Percentiles rank a stretch among this genome's conserved stretches.
These are phyloP conservation scores for Tardiomyces digboiensis DNA, from an alignment of 1,139 yeast species.

Conservation along the genomic window DNA sequence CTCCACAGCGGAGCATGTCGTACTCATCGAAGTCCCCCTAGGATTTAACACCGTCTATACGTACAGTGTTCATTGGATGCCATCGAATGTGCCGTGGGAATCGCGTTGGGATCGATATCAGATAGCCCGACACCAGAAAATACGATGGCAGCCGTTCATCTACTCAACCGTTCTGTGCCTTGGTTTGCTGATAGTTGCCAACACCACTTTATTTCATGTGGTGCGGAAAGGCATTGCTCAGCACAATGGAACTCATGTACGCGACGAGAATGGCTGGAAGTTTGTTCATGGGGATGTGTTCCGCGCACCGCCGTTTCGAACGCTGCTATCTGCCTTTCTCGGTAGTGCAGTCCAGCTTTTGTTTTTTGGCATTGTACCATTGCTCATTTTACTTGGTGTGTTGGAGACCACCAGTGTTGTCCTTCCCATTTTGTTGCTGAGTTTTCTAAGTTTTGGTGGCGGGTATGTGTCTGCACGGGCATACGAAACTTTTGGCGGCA, in stretches of 20 bases:
- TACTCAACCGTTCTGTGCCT: slow-evolving; percentile 78
- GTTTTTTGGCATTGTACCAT: too few relatives aligned
- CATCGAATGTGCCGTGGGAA: slow-evolving; percentile 83
- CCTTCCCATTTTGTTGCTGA: too few relatives aligned
- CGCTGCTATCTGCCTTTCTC: slow-evolving; percentile 67
- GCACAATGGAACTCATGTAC: slow-evolving; percentile 82
- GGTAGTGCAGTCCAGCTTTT: slow-evolving; percentile 88
- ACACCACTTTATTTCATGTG: slow-evolving; percentile 71
- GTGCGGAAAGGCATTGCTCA: slow-evolving; percentile 78
- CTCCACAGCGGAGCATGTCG: slow-evolving; percentile 1
- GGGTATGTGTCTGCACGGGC: too few relatives aligned
- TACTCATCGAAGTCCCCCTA: slow-evolving; percentile 18
- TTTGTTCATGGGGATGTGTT: slow-evolving; percentile 93
- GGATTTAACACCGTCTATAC: slow-evolving; percentile 41
- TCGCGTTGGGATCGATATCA: slow-evolving; percentile 98
- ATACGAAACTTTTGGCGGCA: too few relatives aligned
- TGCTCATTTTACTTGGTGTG: too few relatives aligned
- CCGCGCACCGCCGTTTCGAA: slow-evolving; percentile 65
- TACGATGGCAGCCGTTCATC: slow-evolving; percentile 90
- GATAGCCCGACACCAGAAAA: slow-evolving; percentile 84
- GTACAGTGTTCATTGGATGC: slow-evolving; percentile 55
- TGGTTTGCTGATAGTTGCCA: slow-evolving; percentile 67
- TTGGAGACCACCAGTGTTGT: too few relatives aligned
- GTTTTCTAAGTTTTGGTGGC: too few relatives aligned
- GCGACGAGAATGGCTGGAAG: slow-evolving; percentile 98